Base-by-base conservation (phyloP, 176 grass and related monocot genomes). In the Zoysia pacifica region DNA sequence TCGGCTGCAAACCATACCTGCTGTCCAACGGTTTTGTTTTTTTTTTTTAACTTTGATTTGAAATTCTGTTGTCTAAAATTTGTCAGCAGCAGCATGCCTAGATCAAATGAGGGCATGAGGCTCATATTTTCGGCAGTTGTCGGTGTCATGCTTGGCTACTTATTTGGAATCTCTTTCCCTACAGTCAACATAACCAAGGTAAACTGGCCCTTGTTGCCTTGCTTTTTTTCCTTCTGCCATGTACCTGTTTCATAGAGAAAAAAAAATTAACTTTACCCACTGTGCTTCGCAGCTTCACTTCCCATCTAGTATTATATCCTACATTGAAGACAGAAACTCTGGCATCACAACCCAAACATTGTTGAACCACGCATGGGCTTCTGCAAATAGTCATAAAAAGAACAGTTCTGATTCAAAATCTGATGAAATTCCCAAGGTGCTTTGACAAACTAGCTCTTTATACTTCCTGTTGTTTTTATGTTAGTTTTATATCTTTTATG, bases 341-440 rank as follows among this genome's bases (percentile, higher is more conserved):
- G 94, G 94, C 71, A 83, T 97, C 70, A 93, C 89, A 84, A 97
- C 86, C 10, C 94, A 97, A 65, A 93, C 91, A 78, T 83, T 93
- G 70, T 62, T 97, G 78, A 91, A 93, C 68, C 94, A 93, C 65
- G 91, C 94, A 18, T 94, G 81, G 91, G 80, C 84, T 28, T 93
- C 91, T 66, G 86, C 91, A 59, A 97, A 94, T 79, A 93, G 59
- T 82, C 89, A 67, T 65, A 90, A 91, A 59, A 90, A 78, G 75
- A 89, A 91, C 62, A 93, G 11, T 80, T 82, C 91, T 74, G 74
- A 82, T 70, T 83, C 91, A 45, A 86, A 74, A 61, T 69, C 87
- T 61, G 88, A 82, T 82, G 87, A 91, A 83, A 82, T 87, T 76
- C 86, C 79, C 38, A 94, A 94, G 94, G 94, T 97, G 82, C 54